Percentiles rank a stretch among this genome's conserved stretches.
Evolutionary conservation across 768 basidiomycete genomes (phyloP).

Genomic region (Psilocybe cyanescens): DNA sequence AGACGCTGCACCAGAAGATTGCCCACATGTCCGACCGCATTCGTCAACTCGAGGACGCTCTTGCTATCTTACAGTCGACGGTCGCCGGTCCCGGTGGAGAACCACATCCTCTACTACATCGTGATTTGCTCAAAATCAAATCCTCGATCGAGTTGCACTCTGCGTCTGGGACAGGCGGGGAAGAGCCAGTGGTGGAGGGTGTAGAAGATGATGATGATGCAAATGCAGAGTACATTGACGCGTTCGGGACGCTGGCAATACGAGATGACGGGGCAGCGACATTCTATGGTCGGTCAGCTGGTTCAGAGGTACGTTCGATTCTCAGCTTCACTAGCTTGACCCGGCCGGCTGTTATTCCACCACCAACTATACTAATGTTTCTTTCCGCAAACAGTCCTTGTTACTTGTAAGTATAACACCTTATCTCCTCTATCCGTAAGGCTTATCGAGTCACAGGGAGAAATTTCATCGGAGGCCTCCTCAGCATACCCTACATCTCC

Average conservation of each 20-base stretch:
- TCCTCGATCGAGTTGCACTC: constrained; percentile 71
- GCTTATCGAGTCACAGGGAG: constrained; percentile 30
- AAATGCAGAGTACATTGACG: constrained; percentile 60
- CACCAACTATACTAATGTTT: constrained; percentile 1
- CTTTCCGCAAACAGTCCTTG: constrained; percentile 44
- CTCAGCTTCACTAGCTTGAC: neutral
- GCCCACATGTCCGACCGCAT: constrained; percentile 71
- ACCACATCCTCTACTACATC: constrained; percentile 59
- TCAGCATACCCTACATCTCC: constrained; percentile 14
- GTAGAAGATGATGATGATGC: constrained; percentile 39
- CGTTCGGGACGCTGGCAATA: constrained; percentile 72
- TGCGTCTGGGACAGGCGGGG: constrained; percentile 33
- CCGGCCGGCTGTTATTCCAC: neutral
- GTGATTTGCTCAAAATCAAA: constrained; percentile 67
- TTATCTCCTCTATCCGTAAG: constrained; percentile 2
- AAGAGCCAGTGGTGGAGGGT: constrained; percentile 23
- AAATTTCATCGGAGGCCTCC: constrained; percentile 24
- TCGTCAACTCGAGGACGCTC: constrained; percentile 71
- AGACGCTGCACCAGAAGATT: constrained; percentile 71
- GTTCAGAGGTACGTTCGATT: constrained; percentile 59
- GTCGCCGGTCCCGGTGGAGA: constrained; percentile 42
- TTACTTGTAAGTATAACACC: constrained; percentile 50
- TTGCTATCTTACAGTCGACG: constrained; percentile 55
- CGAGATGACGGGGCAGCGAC: constrained; percentile 71
- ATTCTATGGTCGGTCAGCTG: constrained; percentile 75